Evolutionary conservation across 139 green algal species (phyloP).

Genomic region (Zygnema circumcarinatum): DNA sequence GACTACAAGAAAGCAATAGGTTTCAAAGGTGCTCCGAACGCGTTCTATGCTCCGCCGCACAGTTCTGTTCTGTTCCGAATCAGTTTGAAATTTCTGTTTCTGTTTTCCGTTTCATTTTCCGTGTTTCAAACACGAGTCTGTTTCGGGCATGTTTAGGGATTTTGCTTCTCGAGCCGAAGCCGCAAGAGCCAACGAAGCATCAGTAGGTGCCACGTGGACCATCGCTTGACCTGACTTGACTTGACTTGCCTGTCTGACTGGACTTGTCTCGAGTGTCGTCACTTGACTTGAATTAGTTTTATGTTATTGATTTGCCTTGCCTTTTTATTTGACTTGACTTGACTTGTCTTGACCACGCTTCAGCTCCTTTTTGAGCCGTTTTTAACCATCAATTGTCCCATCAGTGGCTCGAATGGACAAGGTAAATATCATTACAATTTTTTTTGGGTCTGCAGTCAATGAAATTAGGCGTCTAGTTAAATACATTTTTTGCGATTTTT

Average conservation of each 20-base stretch:
- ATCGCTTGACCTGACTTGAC: slow-evolving; percentile 13
- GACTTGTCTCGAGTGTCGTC: not conserved
- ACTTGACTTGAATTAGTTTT: slow-evolving; percentile 9
- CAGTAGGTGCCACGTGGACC: slow-evolving; percentile 47
- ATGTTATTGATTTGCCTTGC: not conserved
- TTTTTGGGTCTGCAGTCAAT: no score
- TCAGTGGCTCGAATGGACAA: no score
- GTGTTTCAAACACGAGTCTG: not conserved
- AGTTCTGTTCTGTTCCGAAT: not conserved
- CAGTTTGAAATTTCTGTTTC: not conserved
- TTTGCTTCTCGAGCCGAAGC: slow-evolving; percentile 82
- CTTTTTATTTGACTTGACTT: not conserved
- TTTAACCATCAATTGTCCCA: no score
- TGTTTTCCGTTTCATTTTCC: not conserved
- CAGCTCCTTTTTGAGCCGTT: no score
- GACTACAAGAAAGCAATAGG: no score
- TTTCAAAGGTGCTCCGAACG: no score
- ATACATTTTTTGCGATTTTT: no score
- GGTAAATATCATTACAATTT: no score
- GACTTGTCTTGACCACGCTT: no score
- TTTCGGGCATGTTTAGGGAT: slow-evolving; percentile 48
- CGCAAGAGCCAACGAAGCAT: slow-evolving; percentile 78
- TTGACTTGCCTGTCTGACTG: slow-evolving; percentile 16
- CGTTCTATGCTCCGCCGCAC: not conserved
- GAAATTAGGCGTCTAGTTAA: no score